Conservation (phyloP, 2,329 filamentous ascomycete genomes). For the Alternaria arbusti region DNA sequence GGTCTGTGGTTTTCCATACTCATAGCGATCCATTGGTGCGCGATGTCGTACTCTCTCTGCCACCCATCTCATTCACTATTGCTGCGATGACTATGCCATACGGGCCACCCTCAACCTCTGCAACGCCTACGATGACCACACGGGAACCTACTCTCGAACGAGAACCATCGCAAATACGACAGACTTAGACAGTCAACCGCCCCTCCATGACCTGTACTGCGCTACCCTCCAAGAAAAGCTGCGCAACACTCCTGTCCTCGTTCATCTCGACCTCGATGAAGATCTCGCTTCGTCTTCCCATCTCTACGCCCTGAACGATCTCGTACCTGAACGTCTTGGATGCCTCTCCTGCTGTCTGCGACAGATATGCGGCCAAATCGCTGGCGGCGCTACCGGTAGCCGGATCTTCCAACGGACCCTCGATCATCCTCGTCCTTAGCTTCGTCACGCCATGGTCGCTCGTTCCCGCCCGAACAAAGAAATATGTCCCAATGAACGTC, state of each 20-base stretch:
- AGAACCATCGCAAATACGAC: background rate
- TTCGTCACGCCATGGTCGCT: constrained; percentile 31
- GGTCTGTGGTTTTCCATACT: background rate
- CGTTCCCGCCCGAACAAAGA: constrained; percentile 59
- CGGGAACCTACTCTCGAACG: background rate
- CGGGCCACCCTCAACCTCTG: background rate
- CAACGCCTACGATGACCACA: background rate
- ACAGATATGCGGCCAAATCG: constrained; percentile 53
- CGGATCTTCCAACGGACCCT: constrained; percentile 56
- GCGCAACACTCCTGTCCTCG: constrained; percentile 46
- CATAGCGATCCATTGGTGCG: background rate
- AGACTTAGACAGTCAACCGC: constrained; percentile 29
- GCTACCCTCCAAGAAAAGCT: constrained; percentile 52
- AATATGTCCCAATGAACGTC: constrained; percentile 64
- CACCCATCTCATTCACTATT: background rate
- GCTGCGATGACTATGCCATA: background rate
- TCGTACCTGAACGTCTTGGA: constrained; percentile 47
- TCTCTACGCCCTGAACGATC: constrained; percentile 60
- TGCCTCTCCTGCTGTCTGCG: constrained; percentile 48
- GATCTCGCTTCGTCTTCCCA: constrained; percentile 59
- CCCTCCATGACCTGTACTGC: constrained; percentile 52
- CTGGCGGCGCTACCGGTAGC: constrained; percentile 60
- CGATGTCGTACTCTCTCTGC: background rate
- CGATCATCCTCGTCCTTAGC: constrained; percentile 68
- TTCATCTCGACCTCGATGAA: constrained; percentile 54